A percentile compares a stretch with the other conserved stretches of the same genome.
Evolutionary conservation across 192 early-diverging fungal genomes (phyloP).

Genomic region (Coemansia umbellata): DNA sequence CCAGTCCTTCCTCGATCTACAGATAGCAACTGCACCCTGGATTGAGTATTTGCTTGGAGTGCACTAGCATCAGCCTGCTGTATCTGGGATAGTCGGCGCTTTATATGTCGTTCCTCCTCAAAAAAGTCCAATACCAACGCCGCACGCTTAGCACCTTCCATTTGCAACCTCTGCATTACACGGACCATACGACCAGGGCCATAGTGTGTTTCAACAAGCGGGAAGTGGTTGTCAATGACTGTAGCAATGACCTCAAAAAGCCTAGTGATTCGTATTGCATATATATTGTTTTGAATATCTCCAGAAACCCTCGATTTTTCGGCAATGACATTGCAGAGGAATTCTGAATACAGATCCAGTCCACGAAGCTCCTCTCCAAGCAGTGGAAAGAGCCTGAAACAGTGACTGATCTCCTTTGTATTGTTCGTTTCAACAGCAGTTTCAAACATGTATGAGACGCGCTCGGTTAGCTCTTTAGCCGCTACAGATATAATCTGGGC

Average conservation of each 20-base stretch:
- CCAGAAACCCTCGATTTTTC: conserved; percentile 60
- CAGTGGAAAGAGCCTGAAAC: conserved; percentile 87
- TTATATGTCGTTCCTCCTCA: conserved; percentile 64
- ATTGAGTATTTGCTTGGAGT: conserved; percentile 12
- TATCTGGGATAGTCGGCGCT: conserved; percentile 44
- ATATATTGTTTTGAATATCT: conserved; percentile 43
- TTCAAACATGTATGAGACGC: conserved; percentile 79
- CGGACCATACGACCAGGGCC: conserved; percentile 84
- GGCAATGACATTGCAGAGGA: conserved; percentile 75
- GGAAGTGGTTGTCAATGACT: conserved; percentile 84
- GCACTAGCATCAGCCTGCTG: conserved; percentile 11
- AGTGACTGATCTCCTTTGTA: conserved; percentile 75
- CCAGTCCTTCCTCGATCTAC: conserved; percentile 3
- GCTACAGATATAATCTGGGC: conserved; percentile 52
- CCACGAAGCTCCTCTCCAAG: conserved; percentile 81
- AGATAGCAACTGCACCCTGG: not conserved
- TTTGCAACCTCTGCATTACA: conserved; percentile 83
- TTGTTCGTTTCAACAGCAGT: conserved; percentile 63
- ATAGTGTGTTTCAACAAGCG: conserved; percentile 78
- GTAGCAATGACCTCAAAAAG: conserved; percentile 88
- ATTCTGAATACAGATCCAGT: conserved; percentile 81
- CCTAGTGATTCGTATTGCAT: conserved; percentile 73
- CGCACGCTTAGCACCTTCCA: conserved; percentile 81
- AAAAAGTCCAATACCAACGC: conserved; percentile 74
- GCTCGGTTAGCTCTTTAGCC: conserved; percentile 60